Percentiles rank a stretch among this genome's conserved stretches.
These are phyloP conservation scores for Akanthomyces uredinophilus DNA, from an alignment of 2,329 filamentous ascomycete genomes.

Conservation along the genomic window DNA sequence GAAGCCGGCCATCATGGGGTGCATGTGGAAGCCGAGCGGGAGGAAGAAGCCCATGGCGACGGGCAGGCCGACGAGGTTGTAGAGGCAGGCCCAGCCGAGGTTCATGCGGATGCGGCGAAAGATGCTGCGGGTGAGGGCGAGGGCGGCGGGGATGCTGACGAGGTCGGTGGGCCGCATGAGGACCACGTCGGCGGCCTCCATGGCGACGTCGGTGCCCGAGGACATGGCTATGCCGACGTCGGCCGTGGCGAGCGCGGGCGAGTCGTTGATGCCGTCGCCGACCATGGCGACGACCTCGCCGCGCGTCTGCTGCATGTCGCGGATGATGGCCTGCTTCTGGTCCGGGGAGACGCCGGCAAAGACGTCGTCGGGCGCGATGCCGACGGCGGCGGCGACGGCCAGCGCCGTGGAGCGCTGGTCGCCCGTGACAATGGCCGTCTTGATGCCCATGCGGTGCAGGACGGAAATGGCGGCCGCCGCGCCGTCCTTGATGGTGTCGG, in stretches of 20 bases:
- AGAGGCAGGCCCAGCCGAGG: slow-evolving; percentile 84
- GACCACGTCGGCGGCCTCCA: slow-evolving; percentile 94
- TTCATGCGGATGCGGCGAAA: slow-evolving; percentile 94
- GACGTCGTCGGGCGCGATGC: slow-evolving; percentile 70
- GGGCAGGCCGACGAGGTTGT: slow-evolving; percentile 86
- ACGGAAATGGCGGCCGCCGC: slow-evolving; percentile 77
- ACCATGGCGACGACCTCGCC: slow-evolving; percentile 92
- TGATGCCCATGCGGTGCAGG: slow-evolving; percentile 77
- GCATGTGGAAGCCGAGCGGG: slow-evolving; percentile 79
- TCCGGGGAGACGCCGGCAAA: slow-evolving; percentile 84
- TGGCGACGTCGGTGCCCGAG: slow-evolving; percentile 90
- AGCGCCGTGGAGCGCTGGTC: slow-evolving; percentile 82
- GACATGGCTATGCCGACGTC: slow-evolving; percentile 90
- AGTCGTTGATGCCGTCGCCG: slow-evolving; percentile 97
- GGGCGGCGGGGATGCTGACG: slow-evolving; percentile 83
- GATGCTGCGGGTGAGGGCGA: slow-evolving; percentile 77
- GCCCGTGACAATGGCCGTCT: slow-evolving; percentile 87
- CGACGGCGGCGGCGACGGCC: slow-evolving; percentile 76
- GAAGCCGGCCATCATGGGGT: slow-evolving; percentile 89
- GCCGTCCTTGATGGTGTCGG: slow-evolving; percentile 86
- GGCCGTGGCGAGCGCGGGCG: slow-evolving; percentile 86
- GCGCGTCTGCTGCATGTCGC: slow-evolving; percentile 68
- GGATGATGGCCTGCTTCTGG: slow-evolving; percentile 84
- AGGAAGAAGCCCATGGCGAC: slow-evolving; percentile 97
- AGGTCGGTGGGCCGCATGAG: slow-evolving; percentile 90